Conservation (phyloP, 2,329 filamentous ascomycete genomes). For the Lecanicillium sp. region DNA sequence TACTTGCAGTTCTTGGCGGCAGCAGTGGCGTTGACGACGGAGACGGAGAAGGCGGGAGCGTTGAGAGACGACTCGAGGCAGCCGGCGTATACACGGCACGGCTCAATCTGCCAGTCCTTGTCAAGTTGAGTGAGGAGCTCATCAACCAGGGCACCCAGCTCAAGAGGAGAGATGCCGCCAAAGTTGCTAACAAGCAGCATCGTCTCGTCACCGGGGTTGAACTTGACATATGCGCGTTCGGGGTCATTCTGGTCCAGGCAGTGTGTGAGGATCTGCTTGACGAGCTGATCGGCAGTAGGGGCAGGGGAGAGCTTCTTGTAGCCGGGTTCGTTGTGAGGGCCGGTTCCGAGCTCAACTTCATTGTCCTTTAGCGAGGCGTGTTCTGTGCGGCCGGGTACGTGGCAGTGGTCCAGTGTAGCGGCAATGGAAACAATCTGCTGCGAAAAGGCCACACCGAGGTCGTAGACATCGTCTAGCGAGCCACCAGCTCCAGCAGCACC, state of each 20-base stretch:
- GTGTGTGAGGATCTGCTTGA: constrained; percentile 50
- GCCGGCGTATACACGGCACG: constrained; percentile 49
- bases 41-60: constrained; percentile 62
- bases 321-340: constrained; percentile 59
- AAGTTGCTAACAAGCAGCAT: constrained; percentile 51
- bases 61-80: constrained; percentile 66
- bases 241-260: constrained; percentile 49
- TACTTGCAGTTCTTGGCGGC: constrained; percentile 36
- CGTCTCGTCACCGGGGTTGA: constrained; percentile 36
- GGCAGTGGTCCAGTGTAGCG: constrained; percentile 52
- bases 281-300: constrained; percentile 38
- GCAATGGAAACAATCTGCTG: constrained; percentile 47
- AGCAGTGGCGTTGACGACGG: constrained; percentile 50
- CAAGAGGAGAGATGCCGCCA: constrained; percentile 49
- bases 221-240: constrained; percentile 40
- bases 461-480: constrained; percentile 40
- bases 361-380: constrained; percentile 38
- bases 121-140: constrained; percentile 43
- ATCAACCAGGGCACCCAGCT: constrained; percentile 45
- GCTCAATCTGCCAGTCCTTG: constrained; percentile 37
- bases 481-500: constrained; percentile 38
- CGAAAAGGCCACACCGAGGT: constrained; percentile 40
- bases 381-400: constrained; percentile 44
- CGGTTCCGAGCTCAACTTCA: constrained; percentile 56
- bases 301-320: constrained; percentile 46